A percentile compares a stretch with the other conserved stretches of the same genome.
These are phyloP conservation scores for Trichoderma virens DNA, from an alignment of 495 filamentous ascomycete genomes.

Conservation along the genomic window DNA sequence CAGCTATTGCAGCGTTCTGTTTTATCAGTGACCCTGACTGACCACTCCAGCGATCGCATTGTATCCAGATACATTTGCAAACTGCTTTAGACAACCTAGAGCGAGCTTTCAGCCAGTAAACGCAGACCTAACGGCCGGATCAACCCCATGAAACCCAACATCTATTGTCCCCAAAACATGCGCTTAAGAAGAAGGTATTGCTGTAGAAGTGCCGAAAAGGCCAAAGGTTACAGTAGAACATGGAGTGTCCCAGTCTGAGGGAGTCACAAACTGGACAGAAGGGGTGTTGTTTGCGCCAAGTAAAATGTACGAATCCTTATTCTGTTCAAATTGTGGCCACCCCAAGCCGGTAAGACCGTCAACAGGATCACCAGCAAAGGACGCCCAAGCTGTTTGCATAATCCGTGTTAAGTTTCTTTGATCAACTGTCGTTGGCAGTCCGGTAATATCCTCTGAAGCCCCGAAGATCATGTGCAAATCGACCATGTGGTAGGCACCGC, in stretches of 20 bases:
- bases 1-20: no score
- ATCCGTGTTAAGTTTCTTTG: slow-evolving; percentile 19
- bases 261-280: slow-evolving; percentile 1
- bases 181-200: not conserved
- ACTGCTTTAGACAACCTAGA: no score
- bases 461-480: slow-evolving; percentile 46
- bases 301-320: not conserved
- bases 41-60: no score
- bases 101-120: no score
- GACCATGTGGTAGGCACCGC: slow-evolving; percentile 44
- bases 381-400: slow-evolving; percentile 37
- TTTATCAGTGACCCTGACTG: no score
- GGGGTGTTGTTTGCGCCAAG: slow-evolving; percentile 6
- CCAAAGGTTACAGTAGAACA: slow-evolving; percentile 7
- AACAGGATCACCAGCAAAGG: slow-evolving; percentile 23
- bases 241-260: not conserved
- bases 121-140: no score
- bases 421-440: slow-evolving; percentile 24
- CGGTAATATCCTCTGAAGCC: slow-evolving; percentile 29
- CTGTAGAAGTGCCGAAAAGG: not conserved
- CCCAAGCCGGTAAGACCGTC: slow-evolving; percentile 3
- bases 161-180: not conserved
- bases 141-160: not conserved
- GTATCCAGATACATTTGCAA: no score
- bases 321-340: not conserved